Evolutionary conservation across 495 filamentous ascomycete species (phyloP).

Genomic region (Aspergillus baeticus): DNA sequence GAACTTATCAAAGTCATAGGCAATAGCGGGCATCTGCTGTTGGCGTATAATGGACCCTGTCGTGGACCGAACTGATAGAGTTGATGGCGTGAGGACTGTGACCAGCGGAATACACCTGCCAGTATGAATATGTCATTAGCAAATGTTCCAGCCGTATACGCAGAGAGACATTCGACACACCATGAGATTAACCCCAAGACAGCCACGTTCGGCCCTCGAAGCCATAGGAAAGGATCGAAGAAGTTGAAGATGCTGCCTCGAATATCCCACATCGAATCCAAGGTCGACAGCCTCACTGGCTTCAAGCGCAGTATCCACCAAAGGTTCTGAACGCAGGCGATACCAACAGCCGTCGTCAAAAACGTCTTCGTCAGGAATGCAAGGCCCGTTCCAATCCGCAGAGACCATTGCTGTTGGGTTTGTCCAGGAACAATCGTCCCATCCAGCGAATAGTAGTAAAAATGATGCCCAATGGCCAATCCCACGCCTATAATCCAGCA

Average conservation of each 20-base stretch:
- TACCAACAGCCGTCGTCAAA: neutral
- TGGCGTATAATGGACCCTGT: neutral
- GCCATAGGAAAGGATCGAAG: constrained; percentile 5
- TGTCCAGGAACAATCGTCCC: neutral
- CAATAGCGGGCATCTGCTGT: neutral
- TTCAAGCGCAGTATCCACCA: constrained; percentile 5
- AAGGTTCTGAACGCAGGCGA: constrained; percentile 4
- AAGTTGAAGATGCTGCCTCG: constrained; percentile 9
- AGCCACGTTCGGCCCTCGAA: constrained; percentile 6
- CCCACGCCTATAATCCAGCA: neutral
- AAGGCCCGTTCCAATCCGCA: constrained; percentile 1
- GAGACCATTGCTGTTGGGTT: constrained; percentile 1
- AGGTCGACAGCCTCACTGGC: neutral
- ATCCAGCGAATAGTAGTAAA: constrained; percentile 10
- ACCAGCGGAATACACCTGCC: neutral
- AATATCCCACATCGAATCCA: constrained; percentile 10
- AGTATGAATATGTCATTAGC: neutral
- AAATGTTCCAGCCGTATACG: neutral
- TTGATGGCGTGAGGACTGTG: constrained; percentile 1
- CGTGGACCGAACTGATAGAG: neutral
- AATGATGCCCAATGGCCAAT: constrained; percentile 5
- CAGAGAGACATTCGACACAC: neutral
- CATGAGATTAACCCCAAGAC: constrained; percentile 1
- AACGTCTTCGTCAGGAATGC: constrained; percentile 6
- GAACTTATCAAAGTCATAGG: neutral